These are phyloP conservation scores for Klebsormidium nitens DNA, from an alignment of 139 green algal genomes.

Conservation along the genomic window DNA sequence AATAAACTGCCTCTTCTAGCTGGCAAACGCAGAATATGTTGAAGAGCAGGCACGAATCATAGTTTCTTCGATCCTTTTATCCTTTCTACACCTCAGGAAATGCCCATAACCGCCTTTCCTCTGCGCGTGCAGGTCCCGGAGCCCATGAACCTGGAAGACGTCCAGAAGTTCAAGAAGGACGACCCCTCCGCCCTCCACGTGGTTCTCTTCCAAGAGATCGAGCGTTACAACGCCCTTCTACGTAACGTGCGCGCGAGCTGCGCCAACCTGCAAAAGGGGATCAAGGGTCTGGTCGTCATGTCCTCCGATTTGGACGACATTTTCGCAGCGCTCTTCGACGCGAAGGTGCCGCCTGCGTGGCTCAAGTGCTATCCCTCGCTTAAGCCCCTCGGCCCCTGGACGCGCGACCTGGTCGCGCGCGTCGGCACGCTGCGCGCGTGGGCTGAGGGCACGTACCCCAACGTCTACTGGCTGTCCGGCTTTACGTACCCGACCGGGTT, in stretches of 20 bases:
- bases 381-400: conserved; percentile 75
- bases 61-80: too few relatives aligned
- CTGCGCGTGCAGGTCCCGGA: too few relatives aligned
- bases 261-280: conserved; percentile 49
- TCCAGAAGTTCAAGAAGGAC: conserved; percentile 67
- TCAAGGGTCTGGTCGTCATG: conserved; percentile 83
- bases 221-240: conserved; percentile 82
- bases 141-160: conserved; percentile 67
- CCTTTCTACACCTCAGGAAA: too few relatives aligned
- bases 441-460: conserved; percentile 62
- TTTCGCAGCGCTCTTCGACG: conserved; percentile 60
- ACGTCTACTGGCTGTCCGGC: conserved; percentile 74
- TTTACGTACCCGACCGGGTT: conserved; percentile 85
- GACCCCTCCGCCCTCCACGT: conserved; percentile 74
- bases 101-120: too few relatives aligned
- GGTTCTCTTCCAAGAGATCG: conserved; percentile 81
- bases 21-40: too few relatives aligned
- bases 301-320: conserved; percentile 69
- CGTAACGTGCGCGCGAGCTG: conserved; percentile 36
- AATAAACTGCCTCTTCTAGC: too few relatives aligned
- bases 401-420: conserved; percentile 67
- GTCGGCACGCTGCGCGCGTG: conserved; percentile 67
- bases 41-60: too few relatives aligned
- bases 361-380: conserved; percentile 73
- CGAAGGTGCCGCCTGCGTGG: conserved; percentile 58